Evolutionary conservation across 495 filamentous ascomycete species (phyloP).

Genomic region (Letharia columbiana): DNA sequence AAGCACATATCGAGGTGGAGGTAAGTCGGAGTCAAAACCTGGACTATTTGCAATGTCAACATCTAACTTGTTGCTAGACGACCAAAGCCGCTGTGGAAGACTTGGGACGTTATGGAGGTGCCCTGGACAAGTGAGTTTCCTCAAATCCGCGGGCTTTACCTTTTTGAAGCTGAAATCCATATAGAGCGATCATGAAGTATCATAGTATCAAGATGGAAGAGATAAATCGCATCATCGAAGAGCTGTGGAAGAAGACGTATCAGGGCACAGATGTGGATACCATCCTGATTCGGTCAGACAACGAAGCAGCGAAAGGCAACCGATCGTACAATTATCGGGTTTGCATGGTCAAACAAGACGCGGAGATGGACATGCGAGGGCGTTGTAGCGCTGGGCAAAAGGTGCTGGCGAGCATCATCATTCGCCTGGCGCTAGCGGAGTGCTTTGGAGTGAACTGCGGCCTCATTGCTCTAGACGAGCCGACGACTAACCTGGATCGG

Average conservation of each 20-base stretch:
- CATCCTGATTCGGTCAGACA: slow-evolving; percentile 87
- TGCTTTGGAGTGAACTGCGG: slow-evolving; percentile 96
- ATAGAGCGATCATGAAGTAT: slow-evolving; percentile 83
- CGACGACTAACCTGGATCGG: slow-evolving; percentile 91
- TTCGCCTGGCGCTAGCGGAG: slow-evolving; percentile 90
- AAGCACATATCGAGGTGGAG: slow-evolving; percentile 82
- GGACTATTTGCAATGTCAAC: neutral
- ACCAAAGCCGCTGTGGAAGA: slow-evolving; percentile 91
- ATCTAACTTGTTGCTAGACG: slow-evolving; percentile 35
- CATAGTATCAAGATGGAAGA: slow-evolving; percentile 97
- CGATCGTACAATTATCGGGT: slow-evolving; percentile 95
- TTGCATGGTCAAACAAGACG: slow-evolving; percentile 93
- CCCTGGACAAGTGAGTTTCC: slow-evolving; percentile 61
- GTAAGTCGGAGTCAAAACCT: slow-evolving; percentile 18
- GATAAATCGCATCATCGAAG: slow-evolving; percentile 88
- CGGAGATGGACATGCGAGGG: slow-evolving; percentile 99
- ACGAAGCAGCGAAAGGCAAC: slow-evolving; percentile 64
- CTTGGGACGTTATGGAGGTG: slow-evolving; percentile 65
- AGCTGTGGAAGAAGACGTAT: slow-evolving; percentile 95
- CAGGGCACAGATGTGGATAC: slow-evolving; percentile 96
- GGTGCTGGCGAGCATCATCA: slow-evolving; percentile 94
- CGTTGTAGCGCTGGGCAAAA: slow-evolving; percentile 95
- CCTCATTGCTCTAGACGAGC: slow-evolving; percentile 93
- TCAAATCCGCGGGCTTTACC: neutral
- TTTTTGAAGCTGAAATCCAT: slow-evolving; percentile 8